Conservation (phyloP, 116 monocot genomes). For the Dioscorea cayenensis region DNA sequence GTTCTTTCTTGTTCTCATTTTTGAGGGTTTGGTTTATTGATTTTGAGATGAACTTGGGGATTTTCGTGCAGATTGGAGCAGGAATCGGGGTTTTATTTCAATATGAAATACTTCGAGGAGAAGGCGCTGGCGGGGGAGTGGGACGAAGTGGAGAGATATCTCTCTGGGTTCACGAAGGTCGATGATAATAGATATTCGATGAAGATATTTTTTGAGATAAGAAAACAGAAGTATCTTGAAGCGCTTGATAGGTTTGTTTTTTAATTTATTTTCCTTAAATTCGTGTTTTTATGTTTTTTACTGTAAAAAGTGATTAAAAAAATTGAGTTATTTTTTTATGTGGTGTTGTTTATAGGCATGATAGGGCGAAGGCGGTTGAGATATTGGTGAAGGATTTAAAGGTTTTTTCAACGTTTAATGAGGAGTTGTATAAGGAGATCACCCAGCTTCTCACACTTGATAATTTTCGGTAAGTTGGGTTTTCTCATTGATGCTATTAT, state of each 20-base stretch:
- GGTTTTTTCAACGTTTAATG: slow-evolving; percentile 74
- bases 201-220: slow-evolving; percentile 88
- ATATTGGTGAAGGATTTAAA: slow-evolving; percentile 80
- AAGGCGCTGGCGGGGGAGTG: slow-evolving; percentile 63
- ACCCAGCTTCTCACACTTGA: slow-evolving; percentile 76
- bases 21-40: slow-evolving; percentile 5
- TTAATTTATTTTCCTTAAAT: not conserved
- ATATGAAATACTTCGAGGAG: slow-evolving; percentile 80
- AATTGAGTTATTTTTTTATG: not conserved
- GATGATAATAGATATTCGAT: slow-evolving; percentile 79
- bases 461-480: slow-evolving; percentile 51
- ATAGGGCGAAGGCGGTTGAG: slow-evolving; percentile 69
- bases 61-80: slow-evolving; percentile 51
- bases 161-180: slow-evolving; percentile 77
- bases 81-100: slow-evolving; percentile 76
- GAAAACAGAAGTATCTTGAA: slow-evolving; percentile 89
- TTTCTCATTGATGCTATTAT: not conserved
- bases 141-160: slow-evolving; percentile 79
- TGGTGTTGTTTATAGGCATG: slow-evolving; percentile 35
- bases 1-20: not conserved
- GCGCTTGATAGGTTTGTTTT: slow-evolving; percentile 49
- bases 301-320: not conserved
- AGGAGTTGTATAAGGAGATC: slow-evolving; percentile 75
- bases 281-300: not conserved
- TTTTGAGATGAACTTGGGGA: not conserved